Percentiles rank a stretch among this genome's conserved stretches.
Evolutionary conservation across 306 rosid genomes (phyloP).

Genomic region (Quercus mongolica): DNA sequence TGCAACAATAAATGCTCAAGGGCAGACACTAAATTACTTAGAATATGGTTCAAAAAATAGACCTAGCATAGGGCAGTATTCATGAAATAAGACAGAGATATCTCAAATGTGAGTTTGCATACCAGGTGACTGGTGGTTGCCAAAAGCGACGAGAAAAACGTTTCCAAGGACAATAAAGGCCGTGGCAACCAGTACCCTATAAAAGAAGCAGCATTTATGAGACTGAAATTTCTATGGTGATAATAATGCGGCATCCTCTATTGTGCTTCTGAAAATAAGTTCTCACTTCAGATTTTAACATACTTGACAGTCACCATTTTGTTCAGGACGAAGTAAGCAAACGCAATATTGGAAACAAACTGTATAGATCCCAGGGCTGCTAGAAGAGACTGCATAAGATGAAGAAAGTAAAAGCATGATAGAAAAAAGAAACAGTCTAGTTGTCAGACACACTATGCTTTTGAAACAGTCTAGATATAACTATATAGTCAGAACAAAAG

Average conservation of each 20-base stretch:
- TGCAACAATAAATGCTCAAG: not conserved
- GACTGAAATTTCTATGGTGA: not conserved
- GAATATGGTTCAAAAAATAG: not conserved
- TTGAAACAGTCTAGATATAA: slow-evolving; percentile 8
- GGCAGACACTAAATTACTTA: not conserved
- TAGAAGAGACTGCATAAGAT: slow-evolving; percentile 78
- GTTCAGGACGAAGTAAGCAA: slow-evolving; percentile 92
- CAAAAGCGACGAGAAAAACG: slow-evolving; percentile 88
- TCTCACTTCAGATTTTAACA: slow-evolving; percentile 40
- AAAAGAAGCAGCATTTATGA: slow-evolving; percentile 22
- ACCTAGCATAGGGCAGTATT: not conserved
- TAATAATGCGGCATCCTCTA: not conserved
- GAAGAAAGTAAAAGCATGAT: slow-evolving; percentile 1
- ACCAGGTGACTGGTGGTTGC: slow-evolving; percentile 99
- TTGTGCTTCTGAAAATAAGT: slow-evolving; percentile 8
- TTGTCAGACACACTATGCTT: not conserved
- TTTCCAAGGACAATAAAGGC: slow-evolving; percentile 97
- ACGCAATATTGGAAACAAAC: slow-evolving; percentile 94
- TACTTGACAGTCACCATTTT: slow-evolving; percentile 94
- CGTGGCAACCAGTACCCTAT: slow-evolving; percentile 92
- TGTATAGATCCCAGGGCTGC: slow-evolving; percentile 98
- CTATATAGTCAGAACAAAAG: not conserved
- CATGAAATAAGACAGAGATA: not conserved
- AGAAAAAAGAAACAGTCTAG: not conserved
- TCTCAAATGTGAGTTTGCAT: slow-evolving; percentile 23